Evolutionary conservation across 306 rosid genomes (phyloP), one percentile per base, ranked within the genome.

Genomic region (Lablab purpureus): DNA sequence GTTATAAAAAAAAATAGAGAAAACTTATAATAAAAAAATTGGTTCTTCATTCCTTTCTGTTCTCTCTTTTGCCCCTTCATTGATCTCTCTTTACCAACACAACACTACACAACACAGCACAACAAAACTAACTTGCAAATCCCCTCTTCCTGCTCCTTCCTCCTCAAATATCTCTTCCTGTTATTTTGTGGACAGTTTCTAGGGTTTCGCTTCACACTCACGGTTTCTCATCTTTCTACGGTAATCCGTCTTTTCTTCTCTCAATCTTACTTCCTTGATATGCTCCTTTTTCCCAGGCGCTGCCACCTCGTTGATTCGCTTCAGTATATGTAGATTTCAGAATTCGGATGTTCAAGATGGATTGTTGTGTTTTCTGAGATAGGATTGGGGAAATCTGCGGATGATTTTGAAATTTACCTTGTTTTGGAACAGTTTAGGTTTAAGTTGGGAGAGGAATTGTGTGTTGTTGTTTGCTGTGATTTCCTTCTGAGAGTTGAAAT

Each of bases 171-270:
- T 55, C 22, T 50, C 12, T 25, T 32, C 66, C 6, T 10, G 8
- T 59, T 32, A 8, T 49, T 40, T 41, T 70, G 14, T 66, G 58
- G 2, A 49, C 71, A 46, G 5, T 18, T 55, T 0, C 73, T 80
- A 83, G 89, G 87, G 87, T 86, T 86, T 76, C 7, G 12, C 21
- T 54, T 77, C 67, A 50, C 55, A 19, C 22, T 1, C 47, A 5
- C 64, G 67, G 50, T 76, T 60, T 52, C 23, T 52, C 65, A 10
- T 67, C 63, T 70, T 73, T 52, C 11, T 23, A 32, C 40, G 76
- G 83, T 83, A 67, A 78, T 30, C 17, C 63, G 4, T 27, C 2
- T 28, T 76, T 45, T 41, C 75, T 68, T 58, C 56, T 9, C 17
- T 40, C 28, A 43, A 14, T 41, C 28, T 41, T 7, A 19, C 59